Conservation (phyloP, 768 basidiomycete species). For the Rhizopogon roseolus region DNA sequence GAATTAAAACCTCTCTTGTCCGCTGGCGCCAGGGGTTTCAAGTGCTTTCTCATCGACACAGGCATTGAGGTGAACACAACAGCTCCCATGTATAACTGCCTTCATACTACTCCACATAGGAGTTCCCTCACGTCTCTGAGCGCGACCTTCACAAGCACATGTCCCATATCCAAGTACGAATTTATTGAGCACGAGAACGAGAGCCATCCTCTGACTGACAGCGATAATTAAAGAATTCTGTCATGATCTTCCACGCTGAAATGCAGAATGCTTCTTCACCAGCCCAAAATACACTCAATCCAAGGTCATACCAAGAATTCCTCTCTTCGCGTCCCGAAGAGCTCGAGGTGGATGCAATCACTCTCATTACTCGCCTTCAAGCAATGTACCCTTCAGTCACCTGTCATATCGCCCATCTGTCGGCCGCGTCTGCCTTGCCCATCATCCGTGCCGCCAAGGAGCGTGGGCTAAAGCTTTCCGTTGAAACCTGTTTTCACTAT, state of each 20-base stretch:
- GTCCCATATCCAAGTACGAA: constrained; percentile 61
- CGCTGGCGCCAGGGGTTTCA: constrained; percentile 91
- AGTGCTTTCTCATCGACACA: constrained; percentile 94
- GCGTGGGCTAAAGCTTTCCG: constrained; percentile 68
- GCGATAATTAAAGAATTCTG: constrained; percentile 48
- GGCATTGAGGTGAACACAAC: constrained; percentile 71
- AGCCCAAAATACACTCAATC: constrained; percentile 27
- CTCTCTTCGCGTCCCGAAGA: constrained; percentile 79
- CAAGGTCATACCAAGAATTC: constrained; percentile 72
- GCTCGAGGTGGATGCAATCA: constrained; percentile 80
- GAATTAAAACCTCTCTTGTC: constrained; percentile 72
- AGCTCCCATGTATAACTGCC: constrained; percentile 2
- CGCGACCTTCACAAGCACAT: constrained; percentile 66
- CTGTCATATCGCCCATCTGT: constrained; percentile 96
- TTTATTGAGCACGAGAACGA: not conserved
- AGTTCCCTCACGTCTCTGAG: constrained; percentile 86
- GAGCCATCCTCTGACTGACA: constrained; percentile 23
- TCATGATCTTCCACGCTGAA: constrained; percentile 92
- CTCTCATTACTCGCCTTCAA: constrained; percentile 67
- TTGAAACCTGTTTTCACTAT: constrained; percentile 99
- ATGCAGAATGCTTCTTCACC: constrained; percentile 39
- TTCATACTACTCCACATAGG: constrained; percentile 40
- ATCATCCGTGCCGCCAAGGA: constrained; percentile 64
- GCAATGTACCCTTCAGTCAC: constrained; percentile 59
- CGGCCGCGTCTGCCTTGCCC: constrained; percentile 78